phyloP scores from a whole-genome alignment of 2,329 filamentous ascomycete species.

The Massarina eburnea region DNA sequence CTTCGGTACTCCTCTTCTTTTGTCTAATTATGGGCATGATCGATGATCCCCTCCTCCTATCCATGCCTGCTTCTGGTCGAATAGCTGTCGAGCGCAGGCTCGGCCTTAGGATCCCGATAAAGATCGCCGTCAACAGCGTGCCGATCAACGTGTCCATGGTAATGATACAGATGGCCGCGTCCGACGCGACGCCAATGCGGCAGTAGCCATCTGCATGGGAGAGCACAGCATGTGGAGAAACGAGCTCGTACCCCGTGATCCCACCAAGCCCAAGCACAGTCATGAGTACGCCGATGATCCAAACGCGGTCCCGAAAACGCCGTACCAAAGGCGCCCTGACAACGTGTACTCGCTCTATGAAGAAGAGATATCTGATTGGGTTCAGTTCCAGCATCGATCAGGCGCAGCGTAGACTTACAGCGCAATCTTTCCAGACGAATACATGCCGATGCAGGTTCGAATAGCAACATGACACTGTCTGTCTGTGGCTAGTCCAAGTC shows the following conservation, averaged over 20 bases:
- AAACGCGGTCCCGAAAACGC: constrained; percentile 34
- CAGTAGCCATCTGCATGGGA: constrained; percentile 32
- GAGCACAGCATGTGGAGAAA: constrained; percentile 28
- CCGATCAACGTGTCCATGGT: constrained; percentile 39
- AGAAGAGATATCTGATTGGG: constrained; percentile 34
- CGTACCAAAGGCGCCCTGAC: constrained; percentile 32
- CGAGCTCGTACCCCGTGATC: constrained; percentile 22
- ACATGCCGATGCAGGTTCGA: constrained; percentile 41
- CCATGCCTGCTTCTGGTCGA: not conserved
- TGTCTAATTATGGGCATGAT: not conserved
- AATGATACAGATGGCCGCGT: constrained; percentile 33
- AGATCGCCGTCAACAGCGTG: constrained; percentile 35
- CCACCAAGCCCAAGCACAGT: constrained; percentile 21
- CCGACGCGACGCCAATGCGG: constrained; percentile 37
- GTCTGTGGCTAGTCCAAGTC: constrained; percentile 28
- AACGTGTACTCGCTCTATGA: constrained; percentile 43
- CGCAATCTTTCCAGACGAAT: constrained; percentile 33
- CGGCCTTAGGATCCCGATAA: constrained; percentile 38
- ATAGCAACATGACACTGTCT: constrained; percentile 34
- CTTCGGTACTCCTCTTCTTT: not conserved
- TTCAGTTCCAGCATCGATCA: not conserved
- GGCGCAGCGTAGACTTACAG: constrained; percentile 13
- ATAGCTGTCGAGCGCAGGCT: constrained; percentile 8
- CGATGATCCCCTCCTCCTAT: not conserved
- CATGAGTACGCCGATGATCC: constrained; percentile 26